Evolutionary conservation across 2,329 filamentous ascomycete species (phyloP).

Genomic region (Fragosphaeria purpurea): DNA sequence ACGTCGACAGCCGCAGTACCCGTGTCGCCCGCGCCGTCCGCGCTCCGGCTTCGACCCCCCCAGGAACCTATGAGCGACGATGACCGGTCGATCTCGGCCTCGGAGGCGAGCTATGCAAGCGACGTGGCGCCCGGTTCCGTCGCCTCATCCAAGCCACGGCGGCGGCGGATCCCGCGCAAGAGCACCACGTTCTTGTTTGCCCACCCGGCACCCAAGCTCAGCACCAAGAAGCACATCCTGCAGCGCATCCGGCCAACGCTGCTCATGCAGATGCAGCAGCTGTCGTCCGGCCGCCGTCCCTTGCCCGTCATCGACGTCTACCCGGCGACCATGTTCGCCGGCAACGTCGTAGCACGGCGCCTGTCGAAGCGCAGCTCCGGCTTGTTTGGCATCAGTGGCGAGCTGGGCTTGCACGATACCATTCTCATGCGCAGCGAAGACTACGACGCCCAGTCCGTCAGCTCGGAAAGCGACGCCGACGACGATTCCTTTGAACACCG

Average conservation of each 20-base stretch:
- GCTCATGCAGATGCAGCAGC: slow-evolving; percentile 60
- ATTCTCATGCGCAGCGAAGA: slow-evolving; percentile 62
- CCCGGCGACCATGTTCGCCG: slow-evolving; percentile 50
- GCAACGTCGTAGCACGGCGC: slow-evolving; percentile 46
- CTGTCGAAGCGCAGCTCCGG: slow-evolving; percentile 52
- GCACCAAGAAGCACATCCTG: slow-evolving; percentile 53
- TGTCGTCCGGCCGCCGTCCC: slow-evolving; percentile 51
- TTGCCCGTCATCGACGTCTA: slow-evolving; percentile 64
- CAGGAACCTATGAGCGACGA: slow-evolving; percentile 36
- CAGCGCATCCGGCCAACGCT: slow-evolving; percentile 58
- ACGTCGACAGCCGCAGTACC: neutral
- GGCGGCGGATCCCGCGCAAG: slow-evolving; percentile 32
- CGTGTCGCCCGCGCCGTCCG: neutral
- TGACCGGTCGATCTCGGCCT: slow-evolving; percentile 34
- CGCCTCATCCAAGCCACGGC: slow-evolving; percentile 24
- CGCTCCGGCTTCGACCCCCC: slow-evolving; percentile 4
- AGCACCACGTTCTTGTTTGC: slow-evolving; percentile 58
- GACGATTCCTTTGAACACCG: slow-evolving; percentile 31
- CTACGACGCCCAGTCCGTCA: slow-evolving; percentile 35
- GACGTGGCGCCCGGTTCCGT: slow-evolving; percentile 23
- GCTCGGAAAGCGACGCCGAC: slow-evolving; percentile 32
- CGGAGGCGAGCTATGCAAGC: slow-evolving; percentile 36
- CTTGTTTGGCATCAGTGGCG: slow-evolving; percentile 51
- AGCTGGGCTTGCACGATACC: slow-evolving; percentile 58
- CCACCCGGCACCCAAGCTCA: slow-evolving; percentile 51